A percentile compares a stretch with the other conserved stretches of the same genome.
Evolutionary conservation across 306 rosid genomes (phyloP).

Genomic region (Benincasa hispida): DNA sequence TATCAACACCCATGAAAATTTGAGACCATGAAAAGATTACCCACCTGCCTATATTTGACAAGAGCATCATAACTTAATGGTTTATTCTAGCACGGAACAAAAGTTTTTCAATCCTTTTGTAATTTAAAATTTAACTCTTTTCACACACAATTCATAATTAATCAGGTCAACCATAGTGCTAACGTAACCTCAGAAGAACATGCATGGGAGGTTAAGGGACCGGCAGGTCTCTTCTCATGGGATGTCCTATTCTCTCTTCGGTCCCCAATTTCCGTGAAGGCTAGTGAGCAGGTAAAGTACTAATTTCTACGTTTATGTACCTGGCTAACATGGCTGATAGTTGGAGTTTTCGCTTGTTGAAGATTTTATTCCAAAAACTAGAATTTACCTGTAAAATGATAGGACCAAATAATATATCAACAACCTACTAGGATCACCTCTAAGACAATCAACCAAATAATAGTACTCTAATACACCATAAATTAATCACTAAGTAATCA

Average conservation of each 20-base stretch:
- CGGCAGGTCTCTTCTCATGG: conserved; percentile 92
- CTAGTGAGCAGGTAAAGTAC: conserved; percentile 67
- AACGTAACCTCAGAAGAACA: conserved; percentile 67
- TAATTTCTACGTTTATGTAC: neutral
- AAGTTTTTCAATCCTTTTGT: neutral
- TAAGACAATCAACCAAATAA: too few species aligned
- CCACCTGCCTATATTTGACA: neutral
- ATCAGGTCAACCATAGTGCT: conserved; percentile 77
- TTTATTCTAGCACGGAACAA: neutral
- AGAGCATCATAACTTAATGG: neutral
- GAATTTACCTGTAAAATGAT: neutral
- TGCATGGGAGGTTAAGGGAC: conserved; percentile 72
- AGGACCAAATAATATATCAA: too few species aligned
- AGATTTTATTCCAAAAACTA: neutral
- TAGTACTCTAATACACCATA: too few species aligned
- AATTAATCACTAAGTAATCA: too few species aligned
- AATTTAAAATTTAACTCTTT: neutral
- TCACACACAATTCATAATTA: conserved; percentile 10
- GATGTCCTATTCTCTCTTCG: conserved; percentile 65
- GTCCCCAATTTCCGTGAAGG: conserved; percentile 69
- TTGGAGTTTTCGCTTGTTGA: neutral
- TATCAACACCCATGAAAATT: neutral
- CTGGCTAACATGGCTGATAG: neutral
- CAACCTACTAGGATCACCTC: too few species aligned
- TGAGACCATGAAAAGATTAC: neutral